Base-by-base conservation (phyloP, 768 basidiomycete genomes). In the Lactifluus rugatus region DNA sequence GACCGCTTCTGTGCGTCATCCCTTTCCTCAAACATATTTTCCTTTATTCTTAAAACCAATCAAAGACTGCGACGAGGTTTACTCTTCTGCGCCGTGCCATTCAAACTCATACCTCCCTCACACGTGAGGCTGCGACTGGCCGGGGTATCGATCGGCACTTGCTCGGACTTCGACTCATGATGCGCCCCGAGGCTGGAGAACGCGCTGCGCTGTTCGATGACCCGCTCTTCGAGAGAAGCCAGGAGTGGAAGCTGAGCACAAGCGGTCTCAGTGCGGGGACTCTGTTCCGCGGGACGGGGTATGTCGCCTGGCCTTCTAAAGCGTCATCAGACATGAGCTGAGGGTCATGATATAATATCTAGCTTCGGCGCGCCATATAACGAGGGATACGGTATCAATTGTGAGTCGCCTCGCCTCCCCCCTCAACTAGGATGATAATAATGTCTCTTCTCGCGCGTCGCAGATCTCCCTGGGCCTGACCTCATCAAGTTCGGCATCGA, bases 341-440 rank as follows among this genome's bases (percentile, higher is more conserved):
- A 55, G 31, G 41, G 17, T 6, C 28, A 31, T n/a, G n/a, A n/a
- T 19, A 56, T 10, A 52, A 46, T 28, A 45, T 51, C n/a, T 58
- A 84, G 82, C 3, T 96, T 96, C 70, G 93, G 94, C 3, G 73
- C 92, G 2, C 72, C 76, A 10, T 93, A 84, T 72, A 76, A 81
- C 41, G 85, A 94, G 73, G 94, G 94, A 9, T 95, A 94, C 74
- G 93, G 94, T 1, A 87, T 96, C 65, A 95, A 91, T 68, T 97
- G 93, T 93, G 68, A 66, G 87, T 76, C 21, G 41, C 3, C 39
- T 11, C 42, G 21, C 19, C 23, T 36, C 44, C 26, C 48, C 45
- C 25, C 47, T 60, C 28, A 16, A 14, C 48, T 48, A 9, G 41
- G 2, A 21, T 31, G 21, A 9, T 26, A 16, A 14, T 42, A 11